These are phyloP conservation scores for Selaginella moellendorffii DNA, from an alignment of 75 land plant genomes.

Conservation along the genomic window DNA sequence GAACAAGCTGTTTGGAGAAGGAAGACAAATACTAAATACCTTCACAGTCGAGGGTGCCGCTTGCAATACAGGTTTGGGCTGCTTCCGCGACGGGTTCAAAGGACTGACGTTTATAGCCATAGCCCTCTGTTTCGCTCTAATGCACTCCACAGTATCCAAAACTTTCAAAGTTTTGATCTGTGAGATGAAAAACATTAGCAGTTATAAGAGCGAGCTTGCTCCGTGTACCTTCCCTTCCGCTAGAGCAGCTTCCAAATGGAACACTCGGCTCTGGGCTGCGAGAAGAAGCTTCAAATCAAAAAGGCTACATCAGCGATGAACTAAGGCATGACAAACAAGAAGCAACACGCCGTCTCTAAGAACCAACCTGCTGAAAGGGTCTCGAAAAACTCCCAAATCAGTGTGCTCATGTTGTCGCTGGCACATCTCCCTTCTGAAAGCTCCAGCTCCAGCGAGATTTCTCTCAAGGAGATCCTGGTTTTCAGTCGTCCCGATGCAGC, in stretches of 20 bases:
- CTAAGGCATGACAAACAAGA: background rate
- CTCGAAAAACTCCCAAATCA: constrained; percentile 3
- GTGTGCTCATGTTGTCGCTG: constrained; percentile 6
- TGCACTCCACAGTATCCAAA: background rate
- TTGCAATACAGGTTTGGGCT: background rate
- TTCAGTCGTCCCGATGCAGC: background rate
- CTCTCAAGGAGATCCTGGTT: background rate
- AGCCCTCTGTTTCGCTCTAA: background rate
- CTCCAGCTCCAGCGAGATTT: background rate
- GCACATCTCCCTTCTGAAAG: background rate
- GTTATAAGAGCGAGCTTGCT: too few relatives aligned
- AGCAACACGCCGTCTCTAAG: background rate
- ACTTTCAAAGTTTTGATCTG: background rate
- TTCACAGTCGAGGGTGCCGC: background rate
- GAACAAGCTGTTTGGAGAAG: background rate
- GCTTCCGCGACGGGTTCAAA: background rate
- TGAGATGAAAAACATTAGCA: background rate
- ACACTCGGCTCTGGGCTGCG: constrained; percentile 2
- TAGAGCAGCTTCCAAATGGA: background rate
- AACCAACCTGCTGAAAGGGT: constrained; percentile 1
- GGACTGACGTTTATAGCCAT: background rate
- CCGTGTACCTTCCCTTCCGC: background rate
- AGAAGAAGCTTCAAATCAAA: constrained; percentile 6
- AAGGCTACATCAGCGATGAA: background rate
- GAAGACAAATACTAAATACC: background rate